phyloP scores from a whole-genome alignment of 306 rosid genomes.

The Senna tora region DNA sequence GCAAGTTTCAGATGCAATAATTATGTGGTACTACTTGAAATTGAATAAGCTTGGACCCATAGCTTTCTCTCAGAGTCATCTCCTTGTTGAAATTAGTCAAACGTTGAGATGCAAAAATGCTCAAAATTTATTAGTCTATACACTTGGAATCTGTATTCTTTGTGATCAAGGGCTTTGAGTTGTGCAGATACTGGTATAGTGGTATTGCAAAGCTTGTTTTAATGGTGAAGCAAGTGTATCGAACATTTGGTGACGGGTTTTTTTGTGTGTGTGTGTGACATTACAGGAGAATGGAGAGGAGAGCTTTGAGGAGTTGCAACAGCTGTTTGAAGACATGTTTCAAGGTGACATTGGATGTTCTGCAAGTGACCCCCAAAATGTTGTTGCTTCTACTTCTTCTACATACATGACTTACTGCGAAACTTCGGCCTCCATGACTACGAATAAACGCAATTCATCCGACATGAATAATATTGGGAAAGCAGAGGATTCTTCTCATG shows the following conservation, averaged over 20 bases:
- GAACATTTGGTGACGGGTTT: slow-evolving; percentile 9
- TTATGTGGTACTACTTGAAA: no score
- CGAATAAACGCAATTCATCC: slow-evolving; percentile 62
- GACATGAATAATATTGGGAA: slow-evolving; percentile 54
- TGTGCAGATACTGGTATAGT: not conserved
- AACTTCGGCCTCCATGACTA: slow-evolving; percentile 41
- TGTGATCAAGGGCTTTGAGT: not conserved
- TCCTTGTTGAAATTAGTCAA: no score
- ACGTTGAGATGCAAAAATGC: no score
- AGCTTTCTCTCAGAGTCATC: no score
- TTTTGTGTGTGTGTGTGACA: slow-evolving; percentile 1
- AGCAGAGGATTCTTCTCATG: slow-evolving; percentile 43
- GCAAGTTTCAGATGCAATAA: no score
- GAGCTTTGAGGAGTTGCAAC: slow-evolving; percentile 82
- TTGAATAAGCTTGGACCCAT: no score
- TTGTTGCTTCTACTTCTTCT: slow-evolving; percentile 50
- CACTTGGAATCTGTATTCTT: no score
- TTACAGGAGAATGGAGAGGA: slow-evolving; percentile 76
- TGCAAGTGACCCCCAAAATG: slow-evolving; percentile 37
- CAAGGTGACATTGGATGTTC: slow-evolving; percentile 51
- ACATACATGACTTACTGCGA: slow-evolving; percentile 44
- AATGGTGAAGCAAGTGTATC: not conserved
- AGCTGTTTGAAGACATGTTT: slow-evolving; percentile 84
- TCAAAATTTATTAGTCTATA: no score
- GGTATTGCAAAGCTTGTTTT: not conserved